Conservation (phyloP, 2,329 filamentous ascomycete genomes). For the Raffaelea albimanens region DNA sequence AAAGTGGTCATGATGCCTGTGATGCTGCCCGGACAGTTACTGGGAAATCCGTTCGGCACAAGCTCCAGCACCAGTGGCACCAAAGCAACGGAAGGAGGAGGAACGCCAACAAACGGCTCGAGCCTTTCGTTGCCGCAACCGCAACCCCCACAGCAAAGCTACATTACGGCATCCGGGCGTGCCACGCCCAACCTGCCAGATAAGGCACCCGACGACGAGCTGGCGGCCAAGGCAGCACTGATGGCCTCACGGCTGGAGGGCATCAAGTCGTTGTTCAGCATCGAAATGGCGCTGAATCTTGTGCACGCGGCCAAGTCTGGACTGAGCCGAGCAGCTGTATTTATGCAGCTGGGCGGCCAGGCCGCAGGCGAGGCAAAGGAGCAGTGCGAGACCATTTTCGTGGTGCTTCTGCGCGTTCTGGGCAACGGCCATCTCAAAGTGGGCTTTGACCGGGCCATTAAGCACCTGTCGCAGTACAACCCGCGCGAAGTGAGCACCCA, state of each 20-base stretch:
- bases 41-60: constrained; percentile 43
- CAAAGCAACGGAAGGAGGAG: constrained; percentile 13
- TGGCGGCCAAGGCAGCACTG: constrained; percentile 93
- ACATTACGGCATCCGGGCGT: constrained; percentile 1
- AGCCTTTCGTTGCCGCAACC: neutral
- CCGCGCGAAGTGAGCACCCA: constrained; percentile 55
- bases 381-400: constrained; percentile 85
- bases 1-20: constrained; percentile 99
- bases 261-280: constrained; percentile 90
- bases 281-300: constrained; percentile 84
- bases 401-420: constrained; percentile 71
- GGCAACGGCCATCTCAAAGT: constrained; percentile 79
- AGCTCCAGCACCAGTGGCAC: constrained; percentile 17
- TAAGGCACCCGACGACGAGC: constrained; percentile 74
- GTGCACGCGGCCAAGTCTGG: constrained; percentile 84
- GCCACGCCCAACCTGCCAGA: constrained; percentile 9
- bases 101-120: constrained; percentile 13
- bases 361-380: constrained; percentile 74
- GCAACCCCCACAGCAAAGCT: neutral
- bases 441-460: constrained; percentile 90
- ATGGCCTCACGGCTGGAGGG: constrained; percentile 93
- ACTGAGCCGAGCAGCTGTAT: constrained; percentile 74
- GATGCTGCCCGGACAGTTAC: constrained; percentile 57
- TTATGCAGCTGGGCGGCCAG: constrained; percentile 71
- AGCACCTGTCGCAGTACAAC: constrained; percentile 84